These are phyloP conservation scores for Yarrowia sp. DNA, from an alignment of 805 yeast genomes.

Conservation along the genomic window DNA sequence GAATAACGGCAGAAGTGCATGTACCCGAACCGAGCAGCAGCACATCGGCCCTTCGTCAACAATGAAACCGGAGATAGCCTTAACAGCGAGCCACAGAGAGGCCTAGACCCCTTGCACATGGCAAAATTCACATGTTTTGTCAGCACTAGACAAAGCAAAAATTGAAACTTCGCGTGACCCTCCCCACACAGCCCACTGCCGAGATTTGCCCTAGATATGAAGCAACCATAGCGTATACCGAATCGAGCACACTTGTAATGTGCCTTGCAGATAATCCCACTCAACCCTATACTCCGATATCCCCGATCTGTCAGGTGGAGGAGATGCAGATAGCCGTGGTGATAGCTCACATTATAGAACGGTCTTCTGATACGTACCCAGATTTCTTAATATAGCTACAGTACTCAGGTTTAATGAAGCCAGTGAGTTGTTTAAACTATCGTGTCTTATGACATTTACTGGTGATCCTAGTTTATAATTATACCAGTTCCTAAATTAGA, in stretches of 20 bases:
- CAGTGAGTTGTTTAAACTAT: no score
- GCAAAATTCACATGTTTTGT: no score
- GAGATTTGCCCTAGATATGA: neutral
- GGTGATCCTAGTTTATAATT: no score
- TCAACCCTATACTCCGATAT: neutral
- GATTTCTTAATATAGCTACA: no score
- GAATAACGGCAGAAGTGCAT: neutral
- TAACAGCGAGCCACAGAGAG: constrained; percentile 7
- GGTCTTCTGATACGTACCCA: no score
- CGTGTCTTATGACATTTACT: no score
- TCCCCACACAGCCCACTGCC: neutral
- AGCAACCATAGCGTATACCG: no score
- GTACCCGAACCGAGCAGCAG: neutral
- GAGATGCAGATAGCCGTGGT: no score
- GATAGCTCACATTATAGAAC: no score
- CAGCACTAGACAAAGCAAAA: neutral
- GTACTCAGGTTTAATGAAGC: no score
- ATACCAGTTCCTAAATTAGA: no score
- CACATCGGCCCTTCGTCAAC: neutral
- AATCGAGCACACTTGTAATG: no score
- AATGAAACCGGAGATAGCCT: neutral
- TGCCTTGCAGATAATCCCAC: neutral
- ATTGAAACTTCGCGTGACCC: neutral
- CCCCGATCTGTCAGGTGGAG: neutral
- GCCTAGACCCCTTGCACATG: neutral